Evolutionary conservation across 129 eudicot species (phyloP).

Genomic region (Helianthus tuberosus): DNA sequence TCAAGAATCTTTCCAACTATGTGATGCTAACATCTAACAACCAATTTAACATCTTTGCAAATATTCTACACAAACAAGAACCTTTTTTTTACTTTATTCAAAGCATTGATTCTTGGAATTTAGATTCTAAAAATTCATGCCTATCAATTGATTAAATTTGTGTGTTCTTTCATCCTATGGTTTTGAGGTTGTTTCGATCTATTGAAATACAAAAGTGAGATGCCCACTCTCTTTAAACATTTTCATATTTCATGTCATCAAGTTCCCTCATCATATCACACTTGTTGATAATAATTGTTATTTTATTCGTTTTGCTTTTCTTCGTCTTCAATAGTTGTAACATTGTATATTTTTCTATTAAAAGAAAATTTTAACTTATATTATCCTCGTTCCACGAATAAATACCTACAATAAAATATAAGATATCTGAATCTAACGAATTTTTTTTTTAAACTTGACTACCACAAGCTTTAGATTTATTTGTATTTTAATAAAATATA

Average conservation of each 20-base stretch:
- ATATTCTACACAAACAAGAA: constrained; percentile 25
- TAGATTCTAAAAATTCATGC: constrained; percentile 16
- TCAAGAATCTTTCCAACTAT: constrained; percentile 34
- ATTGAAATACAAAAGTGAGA: constrained; percentile 38
- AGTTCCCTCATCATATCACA: constrained; percentile 26
- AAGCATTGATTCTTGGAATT: constrained; percentile 30
- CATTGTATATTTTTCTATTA: background rate
- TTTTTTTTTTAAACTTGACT: too few relatives aligned
- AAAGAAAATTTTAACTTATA: background rate
- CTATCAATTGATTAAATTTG: constrained; percentile 12
- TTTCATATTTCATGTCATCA: constrained; percentile 14
- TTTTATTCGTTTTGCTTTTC: constrained; percentile 12
- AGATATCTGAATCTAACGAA: background rate
- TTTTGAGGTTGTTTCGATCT: constrained; percentile 40
- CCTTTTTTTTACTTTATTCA: constrained; percentile 30
- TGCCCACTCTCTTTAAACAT: constrained; percentile 37
- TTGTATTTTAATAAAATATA: background rate
- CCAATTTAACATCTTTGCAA: constrained; percentile 36
- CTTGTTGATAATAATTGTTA: constrained; percentile 5
- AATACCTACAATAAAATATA: background rate
- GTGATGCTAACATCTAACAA: constrained; percentile 47
- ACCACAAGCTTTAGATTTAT: background rate
- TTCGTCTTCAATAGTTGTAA: background rate
- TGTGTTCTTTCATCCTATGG: constrained; percentile 33
- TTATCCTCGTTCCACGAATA: background rate